Evolutionary conservation across 768 basidiomycete species (phyloP), one percentile per base, ranked within the genome.

Genomic region (Psilocybe tampanensis): DNA sequence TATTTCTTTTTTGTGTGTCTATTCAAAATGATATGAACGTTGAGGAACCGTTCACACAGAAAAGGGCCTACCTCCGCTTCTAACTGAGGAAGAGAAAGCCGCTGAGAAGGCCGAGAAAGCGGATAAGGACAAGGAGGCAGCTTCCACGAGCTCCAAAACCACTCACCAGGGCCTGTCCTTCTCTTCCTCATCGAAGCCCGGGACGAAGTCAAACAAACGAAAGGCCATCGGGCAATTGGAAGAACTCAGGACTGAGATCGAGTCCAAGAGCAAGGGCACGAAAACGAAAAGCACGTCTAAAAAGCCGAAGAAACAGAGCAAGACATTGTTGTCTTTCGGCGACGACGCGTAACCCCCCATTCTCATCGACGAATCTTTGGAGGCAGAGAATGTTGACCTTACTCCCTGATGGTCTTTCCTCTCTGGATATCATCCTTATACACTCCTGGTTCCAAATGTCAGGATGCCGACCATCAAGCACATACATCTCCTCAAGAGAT

Each of bases 281-380:
- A 70, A 58, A 64, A 66, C 65, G 55, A 70, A 58, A 64, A 70
- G 62, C 61, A 66, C 62, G 12, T 61, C 73, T 11, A 84, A 81
- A 67, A 89, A 86, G 62, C 49, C 73, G 3, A 89, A 86, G 72
- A 80, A 80, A 64, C 65, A 68, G 43, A 78, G 68, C 60, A 82
- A 80, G 60, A 72, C 75, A 6, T 55, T 82, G 34, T 74, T 87
- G 8, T 87, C 86, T 0, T 87, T 87, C 59, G 81, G 79, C 9
- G 85, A 86, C 60, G 84, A 84, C 54, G 73, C 82, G 39, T 84
- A 61, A 75, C n/a, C n/a, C n/a, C n/a, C n/a, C n/a, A n/a, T n/a
- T n/a, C n/a, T n/a, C 29, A 29, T 29, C 29, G 29, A 29, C 29
- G 9, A 9, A 29, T n/a, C 29, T 29, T 29, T 29, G 5, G 9